phyloP scores from a whole-genome alignment of 2,329 filamentous ascomycete genomes.

The Simplicillium sp. region DNA sequence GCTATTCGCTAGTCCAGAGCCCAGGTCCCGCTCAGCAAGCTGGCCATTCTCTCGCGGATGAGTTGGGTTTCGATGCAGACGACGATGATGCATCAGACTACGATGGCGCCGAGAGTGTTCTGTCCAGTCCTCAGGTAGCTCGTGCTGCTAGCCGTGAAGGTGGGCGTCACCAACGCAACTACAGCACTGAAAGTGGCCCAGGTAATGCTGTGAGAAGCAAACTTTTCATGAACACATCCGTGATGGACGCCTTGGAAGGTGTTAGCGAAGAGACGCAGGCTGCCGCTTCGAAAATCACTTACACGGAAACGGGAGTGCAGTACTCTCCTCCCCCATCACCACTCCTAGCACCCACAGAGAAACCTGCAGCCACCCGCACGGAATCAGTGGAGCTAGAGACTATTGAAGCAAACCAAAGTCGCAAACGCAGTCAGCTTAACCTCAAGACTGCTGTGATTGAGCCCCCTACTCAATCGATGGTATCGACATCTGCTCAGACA shows the following conservation, averaged over 20 bases:
- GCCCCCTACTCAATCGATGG: constrained; percentile 41
- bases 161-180: too few relatives aligned
- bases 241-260: constrained; percentile 47
- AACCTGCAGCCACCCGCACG: constrained; percentile 7
- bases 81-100: constrained; percentile 63
- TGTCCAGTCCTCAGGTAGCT: constrained; percentile 41
- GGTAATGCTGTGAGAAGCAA: constrained; percentile 45
- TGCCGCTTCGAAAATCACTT: constrained; percentile 22
- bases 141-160: constrained; percentile 47
- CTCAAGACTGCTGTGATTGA: constrained; percentile 40
- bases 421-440: constrained; percentile 55
- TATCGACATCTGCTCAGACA: constrained; percentile 56
- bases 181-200: constrained; percentile 26
- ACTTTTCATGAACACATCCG: constrained; percentile 41
- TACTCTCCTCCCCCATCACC: constrained; percentile 78
- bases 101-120: constrained; percentile 55
- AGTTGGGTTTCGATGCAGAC: constrained; percentile 78
- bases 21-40: constrained; percentile 45
- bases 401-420: constrained; percentile 64
- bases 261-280: constrained; percentile 36
- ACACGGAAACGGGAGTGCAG: constrained; percentile 69
- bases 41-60: constrained; percentile 77
- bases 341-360: constrained; percentile 26
- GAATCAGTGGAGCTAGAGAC: constrained; percentile 17
- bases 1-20: constrained; percentile 62